Conservation (phyloP, 352 stramenopile species). For the Hyaloperonospora arabidopsidis region DNA sequence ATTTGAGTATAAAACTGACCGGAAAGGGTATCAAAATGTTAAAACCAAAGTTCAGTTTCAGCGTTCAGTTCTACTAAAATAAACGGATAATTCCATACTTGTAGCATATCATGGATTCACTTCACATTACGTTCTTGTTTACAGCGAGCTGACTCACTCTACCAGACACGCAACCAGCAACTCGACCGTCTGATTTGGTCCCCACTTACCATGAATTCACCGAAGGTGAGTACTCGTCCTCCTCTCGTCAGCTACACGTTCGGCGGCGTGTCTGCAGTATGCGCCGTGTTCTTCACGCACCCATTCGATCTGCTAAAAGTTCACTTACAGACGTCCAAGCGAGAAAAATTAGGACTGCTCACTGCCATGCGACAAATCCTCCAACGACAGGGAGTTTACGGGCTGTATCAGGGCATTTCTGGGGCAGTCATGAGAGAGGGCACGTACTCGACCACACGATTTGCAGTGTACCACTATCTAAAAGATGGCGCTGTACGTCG, state of each 20-base stretch:
- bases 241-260: slow-evolving; percentile 65
- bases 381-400: slow-evolving; percentile 52
- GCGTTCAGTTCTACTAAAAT: no score
- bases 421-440: slow-evolving; percentile 71
- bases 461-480: slow-evolving; percentile 77
- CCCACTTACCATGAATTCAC: not conserved
- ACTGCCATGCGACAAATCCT: slow-evolving; percentile 48
- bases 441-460: slow-evolving; percentile 79
- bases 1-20: no score
- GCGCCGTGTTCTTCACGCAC: slow-evolving; percentile 79
- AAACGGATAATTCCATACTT: no score
- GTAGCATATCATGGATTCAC: no score
- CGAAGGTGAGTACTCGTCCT: slow-evolving; percentile 7
- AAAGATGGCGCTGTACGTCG: slow-evolving; percentile 64
- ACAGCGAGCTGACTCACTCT: no score
- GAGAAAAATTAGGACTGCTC: slow-evolving; percentile 49
- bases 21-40: no score
- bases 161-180: no score
- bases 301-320: slow-evolving; percentile 81
- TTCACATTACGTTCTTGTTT: no score
- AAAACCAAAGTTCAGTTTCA: no score
- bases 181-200: no score
- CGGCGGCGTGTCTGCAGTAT: slow-evolving; percentile 64
- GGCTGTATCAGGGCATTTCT: slow-evolving; percentile 75
- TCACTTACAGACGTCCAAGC: slow-evolving; percentile 71